Evolutionary conservation across 371 early-diverging fungal species (phyloP), one percentile per base, ranked within the genome.

Genomic region (Apophysomyces variabilis): DNA sequence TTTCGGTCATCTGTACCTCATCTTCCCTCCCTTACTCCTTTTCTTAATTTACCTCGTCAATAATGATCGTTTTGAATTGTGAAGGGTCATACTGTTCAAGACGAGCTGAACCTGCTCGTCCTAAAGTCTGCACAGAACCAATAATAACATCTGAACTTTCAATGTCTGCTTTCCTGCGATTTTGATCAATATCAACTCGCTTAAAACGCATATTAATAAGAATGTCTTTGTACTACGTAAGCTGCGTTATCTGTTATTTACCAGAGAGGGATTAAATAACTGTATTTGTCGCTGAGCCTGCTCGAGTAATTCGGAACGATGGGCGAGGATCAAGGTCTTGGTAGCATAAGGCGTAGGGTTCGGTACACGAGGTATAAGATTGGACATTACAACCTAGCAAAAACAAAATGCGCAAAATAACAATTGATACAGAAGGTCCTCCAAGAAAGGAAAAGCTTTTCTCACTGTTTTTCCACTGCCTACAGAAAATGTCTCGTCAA

Each of bases 401-500:
- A 26, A 26, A 26, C 32, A 26, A 26, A 26, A 26, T 26, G 32
- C 32, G 32, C 32, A 26, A 26, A 26, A 26, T 26, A 26, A 26
- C 32, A 26, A 3, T 26, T 26, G 32, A 3, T 3, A 26, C 32
- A 26, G 3, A 26, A 26, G 32, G 32, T 3, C 3, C 32, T 26
- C 32, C 32, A 26, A 26, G 32, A 26, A 26, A 26, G 32, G 3
- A 26, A 26, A 26, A 26, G 32, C 32, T 26, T 26, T 43, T 38
- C 43, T 64, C 79, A 93, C 94, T 38, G 95, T 95, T 70, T 95
- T 96, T 21, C 95, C 96, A 67, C 90, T 92, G n/a, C 95, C 94
- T 79, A 16, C 32, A 18, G 4, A 38, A 7, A 44, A 14, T 54
- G 63, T 13, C 61, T 43, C 3, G 9, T 43, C 69, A 62, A 66